Conservation (phyloP, 2,329 filamentous ascomycete genomes). For the Cercospora zeae-maydis region DNA sequence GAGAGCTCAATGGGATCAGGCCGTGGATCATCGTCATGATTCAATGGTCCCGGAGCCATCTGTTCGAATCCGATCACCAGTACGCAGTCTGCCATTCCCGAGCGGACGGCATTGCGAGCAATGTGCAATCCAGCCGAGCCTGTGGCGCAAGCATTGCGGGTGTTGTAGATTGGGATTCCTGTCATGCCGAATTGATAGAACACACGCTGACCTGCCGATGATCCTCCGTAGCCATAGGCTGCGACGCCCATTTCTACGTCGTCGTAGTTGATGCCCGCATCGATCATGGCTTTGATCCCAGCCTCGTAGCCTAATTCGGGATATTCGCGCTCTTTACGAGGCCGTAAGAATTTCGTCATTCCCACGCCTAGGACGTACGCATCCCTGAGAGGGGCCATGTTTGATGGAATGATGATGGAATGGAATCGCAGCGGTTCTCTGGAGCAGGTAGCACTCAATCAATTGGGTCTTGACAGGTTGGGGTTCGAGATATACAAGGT, state of each 20-base stretch:
- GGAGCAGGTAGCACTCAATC: not conserved
- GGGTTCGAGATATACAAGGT: no score
- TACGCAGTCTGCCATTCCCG: slow-evolving; percentile 73
- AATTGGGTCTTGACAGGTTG: not conserved
- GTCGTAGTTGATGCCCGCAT: slow-evolving; percentile 89
- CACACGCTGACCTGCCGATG: slow-evolving; percentile 88
- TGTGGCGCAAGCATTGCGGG: slow-evolving; percentile 98
- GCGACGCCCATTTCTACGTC: slow-evolving; percentile 91
- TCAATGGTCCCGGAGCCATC: slow-evolving; percentile 83
- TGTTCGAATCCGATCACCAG: slow-evolving; percentile 95
- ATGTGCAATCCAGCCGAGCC: slow-evolving; percentile 84
- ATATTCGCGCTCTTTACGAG: slow-evolving; percentile 35
- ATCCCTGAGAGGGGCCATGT: not conserved
- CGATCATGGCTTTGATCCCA: slow-evolving; percentile 77
- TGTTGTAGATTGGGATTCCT: slow-evolving; percentile 90
- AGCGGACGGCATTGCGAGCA: slow-evolving; percentile 73
- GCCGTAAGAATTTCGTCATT: slow-evolving; percentile 99
- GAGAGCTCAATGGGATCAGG: slow-evolving; percentile 71
- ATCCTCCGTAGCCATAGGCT: slow-evolving; percentile 97
- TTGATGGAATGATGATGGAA: not conserved
- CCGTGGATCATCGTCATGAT: slow-evolving; percentile 73
- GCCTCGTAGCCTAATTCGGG: slow-evolving; percentile 84
- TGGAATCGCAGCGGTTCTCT: not conserved
- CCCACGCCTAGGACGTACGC: slow-evolving; percentile 89
- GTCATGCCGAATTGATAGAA: slow-evolving; percentile 99